Percentiles rank a stretch among this genome's conserved stretches.
Conservation (phyloP, 2,329 filamentous ascomycete genomes). For the Neonectria ditissima region DNA sequence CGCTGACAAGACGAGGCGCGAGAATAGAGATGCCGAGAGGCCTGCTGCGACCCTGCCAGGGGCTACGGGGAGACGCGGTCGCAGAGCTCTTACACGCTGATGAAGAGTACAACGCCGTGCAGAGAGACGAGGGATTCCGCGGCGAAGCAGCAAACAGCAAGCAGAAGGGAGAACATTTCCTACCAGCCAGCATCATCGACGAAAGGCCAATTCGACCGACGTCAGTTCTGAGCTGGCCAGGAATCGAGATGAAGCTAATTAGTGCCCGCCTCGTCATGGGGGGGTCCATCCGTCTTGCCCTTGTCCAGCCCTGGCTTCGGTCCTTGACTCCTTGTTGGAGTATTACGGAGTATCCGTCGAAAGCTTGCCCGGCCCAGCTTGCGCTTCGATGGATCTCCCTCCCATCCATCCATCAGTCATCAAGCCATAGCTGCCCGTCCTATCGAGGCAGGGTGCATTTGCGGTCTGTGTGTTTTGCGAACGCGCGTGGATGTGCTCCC, state of each 20-base stretch:
- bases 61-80: background rate
- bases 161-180: conserved; percentile 7
- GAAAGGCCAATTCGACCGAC: conserved; percentile 11
- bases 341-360: conserved; percentile 12
- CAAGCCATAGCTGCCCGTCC: conserved; percentile 13
- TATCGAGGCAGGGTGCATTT: conserved; percentile 17
- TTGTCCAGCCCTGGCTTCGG: conserved; percentile 8
- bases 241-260: conserved; percentile 13
- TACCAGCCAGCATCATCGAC: conserved; percentile 4
- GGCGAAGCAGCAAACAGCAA: background rate
- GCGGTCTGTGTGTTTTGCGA: conserved; percentile 17
- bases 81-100: background rate
- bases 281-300: conserved; percentile 5
- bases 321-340: conserved; percentile 5
- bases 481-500: conserved; percentile 24
- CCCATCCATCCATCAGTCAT: conserved; percentile 16
- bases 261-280: conserved; percentile 16
- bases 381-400: background rate
- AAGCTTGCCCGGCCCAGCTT: too few relatives aligned
- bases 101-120: background rate
- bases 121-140: conserved; percentile 12
- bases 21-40: background rate
- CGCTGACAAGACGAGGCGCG: background rate
- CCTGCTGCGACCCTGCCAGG: background rate
- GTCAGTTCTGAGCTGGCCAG: background rate